Evolutionary conservation across 169 alveolate species (phyloP), one percentile per base, ranked within the genome.

Genomic region (Eimeria necatrix): DNA sequence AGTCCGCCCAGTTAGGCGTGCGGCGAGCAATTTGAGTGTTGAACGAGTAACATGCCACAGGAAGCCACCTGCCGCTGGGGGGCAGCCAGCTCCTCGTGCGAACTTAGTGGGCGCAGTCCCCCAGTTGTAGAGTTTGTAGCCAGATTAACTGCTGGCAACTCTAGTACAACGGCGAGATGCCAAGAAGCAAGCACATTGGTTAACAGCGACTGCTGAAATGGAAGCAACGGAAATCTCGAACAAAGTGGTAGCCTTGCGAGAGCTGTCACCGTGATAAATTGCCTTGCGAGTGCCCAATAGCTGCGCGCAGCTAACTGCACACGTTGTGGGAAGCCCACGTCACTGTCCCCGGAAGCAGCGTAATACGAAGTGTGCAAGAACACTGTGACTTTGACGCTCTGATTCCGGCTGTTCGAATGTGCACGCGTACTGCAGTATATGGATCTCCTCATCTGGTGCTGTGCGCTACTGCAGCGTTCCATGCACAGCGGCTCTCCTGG

Each of bases 341-440:
- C 85, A 46, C 41, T 12, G n/a, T 53, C 85, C 85, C 49, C 56
- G 46, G 56, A 46, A 60, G n/a, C 7, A 48, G 49, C 85, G 61
- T 41, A 14, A 74, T 53, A 41, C 61, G 12, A 53, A 74, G n/a
- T 32, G 7, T 24, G 49, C 0, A 32, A 14, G 48, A 53, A 46
- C 41, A 26, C 85, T 74, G 61, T 41, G 7, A 8, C 61, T 12
- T 60, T 46, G n/a, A 48, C 59, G 32, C 18, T 74, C 60, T 26
- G 12, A 18, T 59, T 74, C 85, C 85, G 49, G 85, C 85, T 74
- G 59, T 41, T 41, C 85, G 49, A 74, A 26, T 59, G 5, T 14
- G 9, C 48, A 68, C 48, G 32, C 78, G 48, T 68, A 68, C 20
- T 46, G 61, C 85, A 41, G 85, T 24, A 8, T 14, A 18, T 73